phyloP scores from a whole-genome alignment of 371 early-diverging fungal species.

The Mucor ambiguus region DNA sequence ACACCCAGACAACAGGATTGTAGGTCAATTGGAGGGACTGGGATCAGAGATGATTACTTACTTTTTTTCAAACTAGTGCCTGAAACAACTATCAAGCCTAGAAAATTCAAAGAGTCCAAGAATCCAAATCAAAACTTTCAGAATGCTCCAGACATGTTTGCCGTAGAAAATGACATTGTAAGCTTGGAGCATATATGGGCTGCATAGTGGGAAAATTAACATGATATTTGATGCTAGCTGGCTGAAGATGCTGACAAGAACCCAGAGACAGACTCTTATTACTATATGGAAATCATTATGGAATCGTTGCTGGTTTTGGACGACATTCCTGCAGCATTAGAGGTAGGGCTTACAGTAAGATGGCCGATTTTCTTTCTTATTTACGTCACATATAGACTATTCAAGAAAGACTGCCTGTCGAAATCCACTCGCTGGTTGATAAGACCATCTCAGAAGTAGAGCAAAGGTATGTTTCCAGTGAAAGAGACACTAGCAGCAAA shows the following conservation, averaged over 20 bases:
- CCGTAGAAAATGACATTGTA: constrained; percentile 46
- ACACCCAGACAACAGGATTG: constrained; percentile 60
- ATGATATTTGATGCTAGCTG: constrained; percentile 39
- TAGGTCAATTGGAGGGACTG: constrained; percentile 22
- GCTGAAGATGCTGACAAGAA: constrained; percentile 74
- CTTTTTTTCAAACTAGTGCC: constrained; percentile 42
- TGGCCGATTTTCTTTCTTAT: neutral
- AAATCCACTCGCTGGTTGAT: constrained; percentile 88
- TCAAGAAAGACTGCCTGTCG: constrained; percentile 73
- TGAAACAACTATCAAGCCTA: constrained; percentile 37
- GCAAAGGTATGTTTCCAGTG: constrained; percentile 54
- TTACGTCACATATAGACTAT: constrained; percentile 53
- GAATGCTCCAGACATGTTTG: constrained; percentile 39
- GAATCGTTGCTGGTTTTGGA: constrained; percentile 81
- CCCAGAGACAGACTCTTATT: constrained; percentile 90
- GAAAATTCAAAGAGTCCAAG: constrained; percentile 28
- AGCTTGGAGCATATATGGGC: neutral
- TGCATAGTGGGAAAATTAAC: neutral
- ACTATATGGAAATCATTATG: constrained; percentile 85
- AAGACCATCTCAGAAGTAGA: constrained; percentile 86
- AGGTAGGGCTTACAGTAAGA: constrained; percentile 40
- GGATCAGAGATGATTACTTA: neutral
- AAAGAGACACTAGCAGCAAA: neutral
- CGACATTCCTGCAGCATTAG: constrained; percentile 77
- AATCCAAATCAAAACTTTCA: constrained; percentile 3